Evolutionary conservation across 495 filamentous ascomycete species (phyloP).

Genomic region (Cladorrhinum samala): DNA sequence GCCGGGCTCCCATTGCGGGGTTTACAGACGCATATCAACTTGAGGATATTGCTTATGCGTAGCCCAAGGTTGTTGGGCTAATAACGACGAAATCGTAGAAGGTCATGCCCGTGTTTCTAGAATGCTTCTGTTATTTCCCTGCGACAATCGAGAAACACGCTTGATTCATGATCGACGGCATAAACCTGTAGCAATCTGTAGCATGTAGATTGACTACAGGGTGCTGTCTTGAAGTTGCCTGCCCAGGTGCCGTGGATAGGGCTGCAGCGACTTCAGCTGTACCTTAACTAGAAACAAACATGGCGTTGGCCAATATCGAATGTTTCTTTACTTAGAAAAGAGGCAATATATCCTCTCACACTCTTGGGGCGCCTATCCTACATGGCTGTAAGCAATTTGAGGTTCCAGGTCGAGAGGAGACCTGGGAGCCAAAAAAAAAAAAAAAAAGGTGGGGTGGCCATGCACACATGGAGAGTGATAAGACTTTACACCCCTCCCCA

Average conservation of each 20-base stretch:
- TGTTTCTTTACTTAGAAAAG: slow-evolving; percentile 32
- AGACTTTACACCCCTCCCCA: neutral
- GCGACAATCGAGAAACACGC: slow-evolving; percentile 5
- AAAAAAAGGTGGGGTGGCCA: slow-evolving; percentile 11
- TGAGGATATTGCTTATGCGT: too few relatives aligned
- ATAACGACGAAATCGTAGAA: slow-evolving; percentile 15
- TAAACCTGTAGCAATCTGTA: slow-evolving; percentile 19
- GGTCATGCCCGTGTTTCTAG: slow-evolving; percentile 19
- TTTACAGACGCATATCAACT: slow-evolving; percentile 8
- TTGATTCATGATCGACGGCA: slow-evolving; percentile 12
- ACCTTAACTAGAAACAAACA: neutral
- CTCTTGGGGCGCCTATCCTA: neutral
- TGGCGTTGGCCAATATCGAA: slow-evolving; percentile 16
- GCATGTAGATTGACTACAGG: slow-evolving; percentile 26
- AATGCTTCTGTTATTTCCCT: slow-evolving; percentile 21
- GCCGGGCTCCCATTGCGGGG: slow-evolving; percentile 11
- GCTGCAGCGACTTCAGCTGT: slow-evolving; percentile 19
- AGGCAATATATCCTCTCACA: slow-evolving; percentile 12
- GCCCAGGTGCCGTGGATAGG: slow-evolving; percentile 19
- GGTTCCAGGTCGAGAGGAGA: slow-evolving; percentile 14
- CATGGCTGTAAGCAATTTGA: slow-evolving; percentile 19
- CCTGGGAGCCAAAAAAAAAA: slow-evolving; percentile 8
- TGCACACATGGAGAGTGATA: too few relatives aligned
- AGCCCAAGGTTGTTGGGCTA: slow-evolving; percentile 9
- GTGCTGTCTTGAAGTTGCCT: slow-evolving; percentile 1